A percentile compares a stretch with the other conserved stretches of the same genome.
These are phyloP conservation scores for Elongisporangium anandrum DNA, from an alignment of 352 stramenopile species.

Conservation along the genomic window DNA sequence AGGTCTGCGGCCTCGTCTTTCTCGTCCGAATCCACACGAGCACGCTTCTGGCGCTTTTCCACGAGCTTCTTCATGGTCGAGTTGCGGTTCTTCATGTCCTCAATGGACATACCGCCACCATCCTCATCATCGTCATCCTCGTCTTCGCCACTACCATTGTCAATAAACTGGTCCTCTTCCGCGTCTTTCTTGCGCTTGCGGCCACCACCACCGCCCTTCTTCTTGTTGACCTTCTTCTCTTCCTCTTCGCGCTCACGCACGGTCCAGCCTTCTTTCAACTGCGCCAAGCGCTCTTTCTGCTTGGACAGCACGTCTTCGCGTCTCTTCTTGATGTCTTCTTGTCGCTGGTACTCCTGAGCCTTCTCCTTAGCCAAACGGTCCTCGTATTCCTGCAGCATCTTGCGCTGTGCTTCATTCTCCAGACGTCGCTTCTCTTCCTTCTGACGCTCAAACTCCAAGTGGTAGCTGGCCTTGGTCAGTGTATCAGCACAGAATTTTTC, in stretches of 20 bases:
- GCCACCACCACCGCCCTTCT: conserved; percentile 37
- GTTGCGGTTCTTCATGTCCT: conserved; percentile 90
- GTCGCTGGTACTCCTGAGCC: conserved; percentile 35
- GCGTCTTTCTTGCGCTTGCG: conserved; percentile 77
- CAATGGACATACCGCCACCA: conserved; percentile 71
- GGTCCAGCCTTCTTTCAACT: conserved; percentile 79
- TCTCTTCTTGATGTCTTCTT: conserved; percentile 59
- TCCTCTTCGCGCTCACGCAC: conserved; percentile 80
- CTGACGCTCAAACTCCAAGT: conserved; percentile 88
- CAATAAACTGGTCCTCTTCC: conserved; percentile 60
- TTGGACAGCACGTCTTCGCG: conserved; percentile 71
- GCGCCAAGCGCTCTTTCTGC: conserved; percentile 80
- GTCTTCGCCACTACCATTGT: conserved; percentile 49
- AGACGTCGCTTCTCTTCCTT: conserved; percentile 80
- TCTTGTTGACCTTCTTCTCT: conserved; percentile 75
- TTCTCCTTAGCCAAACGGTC: conserved; percentile 68
- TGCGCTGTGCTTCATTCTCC: conserved; percentile 78
- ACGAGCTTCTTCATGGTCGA: conserved; percentile 82
- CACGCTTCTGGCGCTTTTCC: conserved; percentile 81
- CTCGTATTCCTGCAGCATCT: conserved; percentile 79
- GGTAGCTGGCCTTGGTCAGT: conserved; percentile 81
- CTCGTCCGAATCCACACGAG: conserved; percentile 53
- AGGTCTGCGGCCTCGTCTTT: conserved; percentile 54
- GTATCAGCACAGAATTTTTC: conserved; percentile 86
- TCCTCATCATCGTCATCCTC: conserved; percentile 53